These are phyloP conservation scores for Hericium alpestre DNA, from an alignment of 768 basidiomycete species.

Conservation along the genomic window DNA sequence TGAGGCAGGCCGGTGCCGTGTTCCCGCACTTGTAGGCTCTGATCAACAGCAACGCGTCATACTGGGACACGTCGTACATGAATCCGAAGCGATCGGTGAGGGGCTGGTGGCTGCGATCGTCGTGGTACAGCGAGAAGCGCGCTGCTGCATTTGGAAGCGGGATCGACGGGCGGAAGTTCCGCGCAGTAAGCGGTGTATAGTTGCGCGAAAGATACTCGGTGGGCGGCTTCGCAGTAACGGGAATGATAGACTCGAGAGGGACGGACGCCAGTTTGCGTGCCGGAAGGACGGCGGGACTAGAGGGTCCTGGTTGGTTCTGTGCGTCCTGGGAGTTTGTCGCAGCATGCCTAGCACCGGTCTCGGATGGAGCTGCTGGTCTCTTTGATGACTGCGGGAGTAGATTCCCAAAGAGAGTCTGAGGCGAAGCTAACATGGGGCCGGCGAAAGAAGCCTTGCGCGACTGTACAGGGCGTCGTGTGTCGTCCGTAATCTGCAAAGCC, in stretches of 20 bases:
- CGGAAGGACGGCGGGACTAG: constrained; percentile 15
- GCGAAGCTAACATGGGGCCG: constrained; percentile 36
- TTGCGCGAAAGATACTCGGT: constrained; percentile 72
- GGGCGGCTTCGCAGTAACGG: constrained; percentile 68
- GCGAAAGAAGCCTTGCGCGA: constrained; percentile 33
- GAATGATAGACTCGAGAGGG: constrained; percentile 76
- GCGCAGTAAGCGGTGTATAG: constrained; percentile 63
- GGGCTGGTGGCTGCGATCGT: constrained; percentile 42
- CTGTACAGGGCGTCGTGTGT: constrained; percentile 3
- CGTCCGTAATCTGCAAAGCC: constrained; percentile 8
- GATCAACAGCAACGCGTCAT: constrained; percentile 68
- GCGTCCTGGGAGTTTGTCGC: constrained; percentile 1
- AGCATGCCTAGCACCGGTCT: constrained; percentile 10
- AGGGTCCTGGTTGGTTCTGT: constrained; percentile 3
- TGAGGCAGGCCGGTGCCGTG: constrained; percentile 74
- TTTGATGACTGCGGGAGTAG: constrained; percentile 44
- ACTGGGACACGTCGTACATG: constrained; percentile 76
- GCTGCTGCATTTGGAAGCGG: constrained; percentile 50
- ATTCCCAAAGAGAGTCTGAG: constrained; percentile 39
- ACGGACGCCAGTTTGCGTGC: constrained; percentile 33
- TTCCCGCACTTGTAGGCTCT: constrained; percentile 63
- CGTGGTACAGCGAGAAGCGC: constrained; percentile 38
- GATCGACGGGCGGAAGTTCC: constrained; percentile 65
- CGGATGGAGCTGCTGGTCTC: constrained; percentile 23
- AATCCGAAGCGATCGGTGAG: constrained; percentile 86